These are phyloP conservation scores for Fusarium sp. DNA, from an alignment of 2,329 filamentous ascomycete genomes.

Conservation along the genomic window DNA sequence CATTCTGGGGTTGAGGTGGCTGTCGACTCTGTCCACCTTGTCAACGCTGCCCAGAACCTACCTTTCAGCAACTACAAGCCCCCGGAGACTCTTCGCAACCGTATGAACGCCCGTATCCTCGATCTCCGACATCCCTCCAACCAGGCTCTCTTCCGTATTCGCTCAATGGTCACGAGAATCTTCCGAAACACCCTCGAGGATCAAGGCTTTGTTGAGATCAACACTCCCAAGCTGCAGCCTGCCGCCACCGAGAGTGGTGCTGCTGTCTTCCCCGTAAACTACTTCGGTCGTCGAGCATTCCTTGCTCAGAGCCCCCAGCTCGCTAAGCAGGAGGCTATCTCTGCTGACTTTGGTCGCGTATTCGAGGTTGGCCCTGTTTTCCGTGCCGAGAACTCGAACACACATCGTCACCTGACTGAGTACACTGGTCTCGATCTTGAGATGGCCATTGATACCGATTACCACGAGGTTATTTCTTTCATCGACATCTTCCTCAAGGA, in stretches of 20 bases:
- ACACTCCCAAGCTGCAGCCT: constrained; percentile 91
- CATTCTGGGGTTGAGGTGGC: constrained; percentile 81
- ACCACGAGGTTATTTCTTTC: constrained; percentile 84
- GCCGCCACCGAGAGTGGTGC: constrained; percentile 91
- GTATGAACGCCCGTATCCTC: constrained; percentile 81
- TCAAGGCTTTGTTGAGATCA: constrained; percentile 88
- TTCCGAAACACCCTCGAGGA: constrained; percentile 82
- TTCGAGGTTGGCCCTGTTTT: constrained; percentile 82
- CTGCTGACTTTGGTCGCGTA: constrained; percentile 87
- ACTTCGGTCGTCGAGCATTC: constrained; percentile 89
- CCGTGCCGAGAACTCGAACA: constrained; percentile 95
- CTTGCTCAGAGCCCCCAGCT: constrained; percentile 91
- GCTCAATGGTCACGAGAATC: constrained; percentile 80
- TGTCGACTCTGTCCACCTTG: constrained; percentile 66
- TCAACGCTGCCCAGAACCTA: constrained; percentile 62
- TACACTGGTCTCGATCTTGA: constrained; percentile 94
- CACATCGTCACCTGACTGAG: constrained; percentile 91
- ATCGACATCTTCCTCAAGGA: constrained; percentile 85
- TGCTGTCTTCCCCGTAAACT: constrained; percentile 91
- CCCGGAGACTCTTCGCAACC: constrained; percentile 73
- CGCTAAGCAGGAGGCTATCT: constrained; percentile 92
- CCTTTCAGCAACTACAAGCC: constrained; percentile 70
- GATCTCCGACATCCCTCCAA: constrained; percentile 88
- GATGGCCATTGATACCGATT: constrained; percentile 90
- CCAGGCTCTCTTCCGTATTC: constrained; percentile 88